Base-by-base conservation (phyloP, 768 basidiomycete genomes). In the Phaffia australis region DNA sequence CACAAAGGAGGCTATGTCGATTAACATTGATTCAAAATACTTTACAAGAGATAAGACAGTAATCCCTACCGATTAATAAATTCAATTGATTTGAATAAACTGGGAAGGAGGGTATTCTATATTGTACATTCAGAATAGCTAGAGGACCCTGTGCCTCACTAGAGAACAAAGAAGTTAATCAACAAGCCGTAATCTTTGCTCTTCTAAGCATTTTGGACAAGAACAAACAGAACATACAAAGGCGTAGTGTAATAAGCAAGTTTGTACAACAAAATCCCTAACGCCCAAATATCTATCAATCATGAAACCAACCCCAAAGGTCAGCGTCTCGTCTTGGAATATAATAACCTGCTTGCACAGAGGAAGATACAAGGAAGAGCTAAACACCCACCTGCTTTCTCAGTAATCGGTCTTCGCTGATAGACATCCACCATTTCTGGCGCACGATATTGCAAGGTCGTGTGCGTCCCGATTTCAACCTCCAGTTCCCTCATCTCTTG, bases 221-320 rank as follows among this genome's bases (percentile, higher is more conserved):
- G 42, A 8, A 25, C 21, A 16, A 52, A 52, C n/a, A 9, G n/a
- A n/a, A 59, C 67, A 25, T 46, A 64, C 67, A 99, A 99, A 0
- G 95, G 95, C 0, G 95, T 99, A 0, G 93, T 99, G 76, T 99
- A 99, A 78, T 97, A 99, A 76, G 95, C 98, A 18, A 99, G 83
- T 79, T 98, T 99, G 80, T 97, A 99, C 18, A 99, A 81, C 68
- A 99, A 79, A 19, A 98, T 92, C 27, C 94, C 95, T 27, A 99
- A 81, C 0, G 95, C 95, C 95, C 95, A 99, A 0, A 99, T 87
- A 73, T 99, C 94, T 76, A 63, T 1, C 18, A 25, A 29, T 29
- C 19, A 35, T n/a, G 35, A 25, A 56, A 21, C 15, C 11, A 48
- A 58, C 27, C 56, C 55, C 64, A 70, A 69, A 42, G 32, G 52